phyloP scores from a whole-genome alignment of 176 grass and related monocot genomes.

The Aegilops speltoides region DNA sequence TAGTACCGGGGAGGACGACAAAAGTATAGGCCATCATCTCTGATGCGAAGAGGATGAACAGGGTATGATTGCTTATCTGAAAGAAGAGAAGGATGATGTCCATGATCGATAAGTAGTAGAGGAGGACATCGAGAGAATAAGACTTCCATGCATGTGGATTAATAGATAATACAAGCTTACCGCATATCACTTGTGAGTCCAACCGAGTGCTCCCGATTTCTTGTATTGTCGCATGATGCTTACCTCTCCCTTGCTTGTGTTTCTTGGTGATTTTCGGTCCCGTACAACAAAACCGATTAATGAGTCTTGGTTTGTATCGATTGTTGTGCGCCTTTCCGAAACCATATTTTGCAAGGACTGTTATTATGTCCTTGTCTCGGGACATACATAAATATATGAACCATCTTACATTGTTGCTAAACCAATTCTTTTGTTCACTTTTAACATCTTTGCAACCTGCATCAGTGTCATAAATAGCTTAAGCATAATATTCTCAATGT shows the following conservation, averaged over 20 bases:
- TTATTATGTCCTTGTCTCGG: constrained; percentile 44
- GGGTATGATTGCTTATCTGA: neutral
- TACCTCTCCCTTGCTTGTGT: neutral
- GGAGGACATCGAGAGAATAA: neutral
- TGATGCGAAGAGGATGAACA: neutral
- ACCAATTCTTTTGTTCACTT: constrained; percentile 43
- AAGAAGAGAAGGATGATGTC: neutral
- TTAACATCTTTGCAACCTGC: constrained; percentile 38
- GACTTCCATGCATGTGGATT: neutral
- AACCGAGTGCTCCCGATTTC: neutral
- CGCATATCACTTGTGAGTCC: neutral
- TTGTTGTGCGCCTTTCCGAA: constrained; percentile 45
- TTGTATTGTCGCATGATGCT: neutral
- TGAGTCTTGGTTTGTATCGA: constrained; percentile 37
- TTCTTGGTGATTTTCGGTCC: constrained; percentile 19
- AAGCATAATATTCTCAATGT: neutral
- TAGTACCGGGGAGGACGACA: neutral
- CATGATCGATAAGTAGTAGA: neutral
- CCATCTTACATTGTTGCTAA: constrained; percentile 38
- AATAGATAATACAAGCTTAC: constrained; percentile 6
- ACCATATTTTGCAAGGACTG: constrained; percentile 44
- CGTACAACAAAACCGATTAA: constrained; percentile 50
- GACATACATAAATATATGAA: constrained; percentile 49
- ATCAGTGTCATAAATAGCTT: neutral
- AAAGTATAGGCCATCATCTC: neutral